Evolutionary conservation across 208 protist genomes (phyloP).

Genomic region (Leishmania arabica): DNA sequence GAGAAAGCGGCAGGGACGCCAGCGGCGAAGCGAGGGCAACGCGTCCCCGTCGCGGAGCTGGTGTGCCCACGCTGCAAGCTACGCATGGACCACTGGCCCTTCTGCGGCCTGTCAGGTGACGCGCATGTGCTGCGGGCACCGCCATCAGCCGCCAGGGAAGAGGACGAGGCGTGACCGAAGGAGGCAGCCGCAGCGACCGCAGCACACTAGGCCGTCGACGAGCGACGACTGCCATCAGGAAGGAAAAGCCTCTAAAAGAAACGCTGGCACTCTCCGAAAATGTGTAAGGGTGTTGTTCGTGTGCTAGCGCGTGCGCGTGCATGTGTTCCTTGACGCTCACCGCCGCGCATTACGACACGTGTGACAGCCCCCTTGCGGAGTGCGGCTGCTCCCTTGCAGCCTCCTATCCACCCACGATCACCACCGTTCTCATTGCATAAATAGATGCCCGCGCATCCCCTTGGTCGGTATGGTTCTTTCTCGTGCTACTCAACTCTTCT

Average conservation of each 20-base stretch:
- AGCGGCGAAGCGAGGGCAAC: slow-evolving; percentile 5
- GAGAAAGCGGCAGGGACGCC: background rate
- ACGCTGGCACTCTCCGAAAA: background rate
- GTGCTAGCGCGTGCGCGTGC: background rate
- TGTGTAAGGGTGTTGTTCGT: background rate
- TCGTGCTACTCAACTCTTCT: background rate
- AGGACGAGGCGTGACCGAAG: background rate
- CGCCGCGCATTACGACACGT: background rate
- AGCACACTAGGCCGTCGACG: background rate
- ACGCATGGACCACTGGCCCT: slow-evolving; percentile 57
- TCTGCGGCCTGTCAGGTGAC: slow-evolving; percentile 61
- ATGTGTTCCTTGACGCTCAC: background rate
- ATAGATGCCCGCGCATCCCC: background rate
- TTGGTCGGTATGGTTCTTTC: background rate
- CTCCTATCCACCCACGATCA: background rate
- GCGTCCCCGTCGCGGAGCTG: slow-evolving; percentile 10
- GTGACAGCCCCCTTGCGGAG: background rate
- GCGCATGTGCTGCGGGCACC: slow-evolving; percentile 32
- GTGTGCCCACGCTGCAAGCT: slow-evolving; percentile 52
- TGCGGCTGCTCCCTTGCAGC: background rate
- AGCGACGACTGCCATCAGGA: background rate
- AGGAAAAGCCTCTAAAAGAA: background rate
- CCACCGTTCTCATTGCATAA: background rate
- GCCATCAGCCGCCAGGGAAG: background rate
- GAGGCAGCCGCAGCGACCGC: background rate